phyloP scores from a whole-genome alignment of 768 basidiomycete genomes.

The Coprinopsis strossmayeri region DNA sequence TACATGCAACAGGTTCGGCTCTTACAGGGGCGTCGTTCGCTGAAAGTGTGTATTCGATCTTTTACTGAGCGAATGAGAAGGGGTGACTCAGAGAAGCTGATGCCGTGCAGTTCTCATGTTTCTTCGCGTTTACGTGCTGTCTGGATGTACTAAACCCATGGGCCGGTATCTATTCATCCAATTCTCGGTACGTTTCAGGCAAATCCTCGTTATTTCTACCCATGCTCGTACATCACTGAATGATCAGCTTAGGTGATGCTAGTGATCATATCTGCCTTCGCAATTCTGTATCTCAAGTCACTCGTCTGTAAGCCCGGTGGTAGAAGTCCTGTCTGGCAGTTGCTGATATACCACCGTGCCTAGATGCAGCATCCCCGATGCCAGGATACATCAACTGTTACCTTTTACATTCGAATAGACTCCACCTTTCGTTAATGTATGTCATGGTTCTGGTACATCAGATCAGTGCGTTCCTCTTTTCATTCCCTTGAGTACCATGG shows the following conservation, averaged over 20 bases:
- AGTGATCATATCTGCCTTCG: not conserved
- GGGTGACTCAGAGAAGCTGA: too few relatives aligned
- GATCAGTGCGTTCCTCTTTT: not conserved
- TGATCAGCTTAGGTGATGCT: not conserved
- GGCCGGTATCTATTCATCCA: not conserved
- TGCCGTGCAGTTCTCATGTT: slow-evolving; percentile 5
- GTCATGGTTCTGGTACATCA: not conserved
- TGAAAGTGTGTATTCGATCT: not conserved
- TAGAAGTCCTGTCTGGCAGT: not conserved
- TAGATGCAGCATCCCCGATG: not conserved
- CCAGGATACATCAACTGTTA: not conserved
- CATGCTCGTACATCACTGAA: too few relatives aligned
- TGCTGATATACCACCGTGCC: not conserved
- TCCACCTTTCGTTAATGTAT: not conserved
- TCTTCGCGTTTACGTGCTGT: not conserved
- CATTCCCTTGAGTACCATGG: not conserved
- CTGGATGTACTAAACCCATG: not conserved
- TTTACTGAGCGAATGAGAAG: too few relatives aligned
- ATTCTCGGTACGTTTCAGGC: not conserved
- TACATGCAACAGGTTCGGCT: not conserved
- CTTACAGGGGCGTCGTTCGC: not conserved
- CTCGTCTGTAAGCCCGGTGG: not conserved
- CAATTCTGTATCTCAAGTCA: not conserved
- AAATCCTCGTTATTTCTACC: too few relatives aligned
- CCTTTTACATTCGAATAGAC: not conserved